phyloP scores from a whole-genome alignment of 2,329 filamentous ascomycete species.

The Pseudovirgaria hyperparasitica region DNA sequence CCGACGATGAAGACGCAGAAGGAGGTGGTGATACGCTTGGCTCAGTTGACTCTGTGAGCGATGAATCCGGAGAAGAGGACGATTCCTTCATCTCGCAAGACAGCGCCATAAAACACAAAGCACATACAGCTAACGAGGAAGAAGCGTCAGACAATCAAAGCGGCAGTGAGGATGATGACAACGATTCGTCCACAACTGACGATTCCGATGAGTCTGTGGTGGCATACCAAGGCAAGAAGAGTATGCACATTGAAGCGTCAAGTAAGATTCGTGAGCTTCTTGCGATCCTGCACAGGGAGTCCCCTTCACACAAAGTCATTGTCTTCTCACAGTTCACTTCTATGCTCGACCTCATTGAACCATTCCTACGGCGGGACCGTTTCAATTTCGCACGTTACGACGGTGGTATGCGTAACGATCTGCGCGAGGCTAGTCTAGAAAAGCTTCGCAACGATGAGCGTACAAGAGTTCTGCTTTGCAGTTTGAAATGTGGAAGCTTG shows the following conservation, averaged over 20 bases:
- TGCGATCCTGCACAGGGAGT: slow-evolving; percentile 67
- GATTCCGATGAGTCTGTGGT: slow-evolving; percentile 30
- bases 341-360: slow-evolving; percentile 93
- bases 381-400: slow-evolving; percentile 85
- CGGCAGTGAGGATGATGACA: slow-evolving; percentile 16
- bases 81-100: slow-evolving; percentile 23
- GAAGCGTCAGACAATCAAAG: slow-evolving; percentile 10
- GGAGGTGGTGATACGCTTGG: slow-evolving; percentile 70
- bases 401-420: slow-evolving; percentile 87
- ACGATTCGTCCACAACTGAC: slow-evolving; percentile 25
- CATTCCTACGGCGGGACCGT: slow-evolving; percentile 64
- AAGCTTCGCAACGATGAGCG: slow-evolving; percentile 60
- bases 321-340: slow-evolving; percentile 98
- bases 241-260: slow-evolving; percentile 43
- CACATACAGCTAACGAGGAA: slow-evolving; percentile 36
- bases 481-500: slow-evolving; percentile 82
- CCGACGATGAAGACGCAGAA: slow-evolving; percentile 79
- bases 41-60: slow-evolving; percentile 57
- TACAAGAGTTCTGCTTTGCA: slow-evolving; percentile 79
- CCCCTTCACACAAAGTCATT: slow-evolving; percentile 82
- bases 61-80: slow-evolving; percentile 39
- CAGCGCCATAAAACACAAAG: slow-evolving; percentile 25
- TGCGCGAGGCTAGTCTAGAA: slow-evolving; percentile 73
- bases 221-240: slow-evolving; percentile 21
- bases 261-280: slow-evolving; percentile 87